Conservation (phyloP, 805 yeast genomes). For the Kodamaea nitidulidarum region DNA sequence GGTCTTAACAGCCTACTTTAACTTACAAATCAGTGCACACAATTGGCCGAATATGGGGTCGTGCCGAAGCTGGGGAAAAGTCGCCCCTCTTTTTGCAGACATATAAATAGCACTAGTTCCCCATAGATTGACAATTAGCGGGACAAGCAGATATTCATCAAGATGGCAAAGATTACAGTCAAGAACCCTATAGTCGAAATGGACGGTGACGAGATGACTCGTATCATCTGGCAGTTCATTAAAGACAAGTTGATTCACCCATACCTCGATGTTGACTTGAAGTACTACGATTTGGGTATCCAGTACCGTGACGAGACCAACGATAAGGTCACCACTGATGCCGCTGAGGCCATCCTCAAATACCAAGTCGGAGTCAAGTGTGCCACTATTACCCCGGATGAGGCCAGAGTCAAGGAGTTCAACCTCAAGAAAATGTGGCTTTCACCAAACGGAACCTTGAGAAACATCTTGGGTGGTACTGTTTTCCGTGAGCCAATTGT, state of each 20-base stretch:
- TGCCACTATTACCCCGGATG: constrained; percentile 85
- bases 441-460: constrained; percentile 80
- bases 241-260: constrained; percentile 65
- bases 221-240: constrained; percentile 77
- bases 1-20: not conserved
- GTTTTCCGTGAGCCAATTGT: constrained; percentile 83
- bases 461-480: constrained; percentile 79
- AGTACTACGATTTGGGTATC: constrained; percentile 72
- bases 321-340: constrained; percentile 72
- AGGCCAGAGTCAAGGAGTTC: constrained; percentile 72
- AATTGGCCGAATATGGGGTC: not conserved
- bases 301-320: constrained; percentile 65
- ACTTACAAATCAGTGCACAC: not conserved
- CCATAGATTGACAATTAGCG: not conserved
- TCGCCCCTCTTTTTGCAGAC: constrained; percentile 4
- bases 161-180: constrained; percentile 54
- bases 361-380: constrained; percentile 81
- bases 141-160: constrained; percentile 1
- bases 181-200: constrained; percentile 71
- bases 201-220: constrained; percentile 85
- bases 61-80: constrained; percentile 1
- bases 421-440: constrained; percentile 76
- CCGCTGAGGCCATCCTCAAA: constrained; percentile 70
- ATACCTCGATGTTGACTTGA: constrained; percentile 66
- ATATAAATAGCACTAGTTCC: constrained; percentile 4